These are phyloP conservation scores for Dryas alaskensis DNA, from an alignment of 306 rosid species.

Conservation along the genomic window DNA sequence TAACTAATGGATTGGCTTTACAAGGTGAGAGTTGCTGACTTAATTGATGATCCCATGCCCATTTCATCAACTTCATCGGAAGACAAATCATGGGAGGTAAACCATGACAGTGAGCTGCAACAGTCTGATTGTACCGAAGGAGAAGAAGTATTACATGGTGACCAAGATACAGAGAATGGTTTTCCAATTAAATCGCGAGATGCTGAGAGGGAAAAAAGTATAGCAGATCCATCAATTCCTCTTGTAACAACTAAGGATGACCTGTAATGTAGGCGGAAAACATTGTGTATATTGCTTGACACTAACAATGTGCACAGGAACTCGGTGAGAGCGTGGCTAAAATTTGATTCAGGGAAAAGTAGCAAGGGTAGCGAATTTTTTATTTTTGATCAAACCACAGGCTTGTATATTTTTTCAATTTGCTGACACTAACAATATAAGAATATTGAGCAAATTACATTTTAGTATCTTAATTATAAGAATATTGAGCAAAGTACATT, in stretches of 20 bases:
- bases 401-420: constrained; percentile 2
- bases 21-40: constrained; percentile 74
- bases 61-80: constrained; percentile 31
- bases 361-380: neutral
- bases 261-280: neutral
- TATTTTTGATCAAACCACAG: neutral
- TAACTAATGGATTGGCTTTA: constrained; percentile 33
- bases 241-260: constrained; percentile 24
- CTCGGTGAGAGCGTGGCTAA: neutral
- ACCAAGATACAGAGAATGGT: constrained; percentile 43
- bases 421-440: neutral
- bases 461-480: too few species aligned
- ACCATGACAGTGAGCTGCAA: constrained; percentile 34
- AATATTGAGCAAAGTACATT: too few species aligned
- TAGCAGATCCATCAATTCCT: constrained; percentile 16
- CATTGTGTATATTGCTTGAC: neutral
- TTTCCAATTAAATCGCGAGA: constrained; percentile 18
- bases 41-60: constrained; percentile 33
- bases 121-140: constrained; percentile 36
- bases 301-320: constrained; percentile 8
- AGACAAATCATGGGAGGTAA: constrained; percentile 37
- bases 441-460: neutral
- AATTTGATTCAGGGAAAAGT: neutral
- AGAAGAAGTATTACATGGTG: constrained; percentile 48
- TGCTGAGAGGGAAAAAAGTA: constrained; percentile 15